Base-by-base conservation (phyloP, 1,284 basidiomycete genomes). In the Tilletia setariae region DNA sequence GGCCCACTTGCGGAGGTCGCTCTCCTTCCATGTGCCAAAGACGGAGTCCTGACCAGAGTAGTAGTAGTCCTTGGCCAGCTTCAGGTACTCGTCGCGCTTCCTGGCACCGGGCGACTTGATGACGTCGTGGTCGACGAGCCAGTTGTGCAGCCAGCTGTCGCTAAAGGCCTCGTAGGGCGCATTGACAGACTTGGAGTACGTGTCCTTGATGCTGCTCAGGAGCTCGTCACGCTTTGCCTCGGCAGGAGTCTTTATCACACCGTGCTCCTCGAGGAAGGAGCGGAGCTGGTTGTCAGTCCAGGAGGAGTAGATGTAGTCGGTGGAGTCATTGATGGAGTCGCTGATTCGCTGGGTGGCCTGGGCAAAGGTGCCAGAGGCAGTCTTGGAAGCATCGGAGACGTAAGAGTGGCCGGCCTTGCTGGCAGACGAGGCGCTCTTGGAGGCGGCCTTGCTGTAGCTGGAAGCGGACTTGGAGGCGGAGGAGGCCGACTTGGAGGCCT, bases 101-200 rank as follows among this genome's bases (percentile, higher is more conserved):
- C 76, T 72, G 53, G 77, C 64, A n/a, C 72, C 72, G 21, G 73
- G 68, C 21, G 71, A 70, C 56, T 72, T 68, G 66, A 81, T 69
- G 68, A 77, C 68, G 59, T 74, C 79, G 66, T 79, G 77, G 66
- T 79, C 70, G 46, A 80, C 76, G 51, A 81, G 74, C 80, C 80
- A 82, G 70, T 78, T 73, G 73, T 76, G 79, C 46, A 81, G 72
- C 75, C 79, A 82, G 68, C 73, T 73, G 71, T 79, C 71, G n/a
- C 70, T 73, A 65, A 71, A 78, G 21, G 72, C 68, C 59, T 81
- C 79, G 72, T 80, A 82, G 21, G 78, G 79, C 1, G 72, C 75
- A 42, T 78, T 76, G 59, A 76, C 73, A 13, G 76, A 75, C 49
- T 74, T 59, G 59, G 69, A 68, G 73, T 78, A 82, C 11, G 78